Evolutionary conservation across 495 filamentous ascomycete species (phyloP), one percentile per base, ranked within the genome.

Genomic region (Penicillium bovifimosum): DNA sequence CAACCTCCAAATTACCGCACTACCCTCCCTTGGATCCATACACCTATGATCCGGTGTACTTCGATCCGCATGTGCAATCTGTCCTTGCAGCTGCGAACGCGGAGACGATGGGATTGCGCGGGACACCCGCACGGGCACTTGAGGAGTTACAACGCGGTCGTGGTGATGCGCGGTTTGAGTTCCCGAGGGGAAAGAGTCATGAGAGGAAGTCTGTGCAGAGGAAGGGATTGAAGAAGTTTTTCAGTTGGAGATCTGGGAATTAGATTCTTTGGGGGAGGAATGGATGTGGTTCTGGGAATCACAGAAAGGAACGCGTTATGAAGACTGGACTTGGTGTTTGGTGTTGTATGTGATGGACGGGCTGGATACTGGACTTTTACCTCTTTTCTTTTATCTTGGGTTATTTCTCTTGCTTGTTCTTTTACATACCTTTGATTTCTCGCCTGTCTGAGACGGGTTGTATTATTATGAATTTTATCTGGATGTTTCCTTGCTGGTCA

Each of bases 61-160:
- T 61, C 10, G 63, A 66, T 18, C 63, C 63, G 10, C 63, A 66
- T 44, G 57, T 66, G 5, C 63, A 61, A 47, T 63, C 60, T 24
- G 63, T 66, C 5, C 58, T 66, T 17, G 63, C 63, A 18, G 63
- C 63, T 28, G 63, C 63, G 31, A 66, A 63, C 11, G 63, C 63
- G 3, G 60, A 66, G 47, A 60, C 18, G 20, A 66, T 66, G 63
- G 63, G 63, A 3, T 48, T 66, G 16, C 53, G 63, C 33, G 57
- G 58, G 2, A 41, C 44, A 24, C 39, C 62, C 48, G 47, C 49
- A 41, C 56, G 54, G 13, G 60, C 49, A 34, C 54, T 61, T 14
- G 60, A 65, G 46, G 62, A 63, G 43, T 48, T 63, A 58, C 63
- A 63, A 55, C 58, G 58, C 48, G 52, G n/a, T 11, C 39, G 6